A percentile compares a stretch with the other conserved stretches of the same genome.
phyloP scores from a whole-genome alignment of 768 basidiomycete genomes.

The Lactarius akahatsu region DNA sequence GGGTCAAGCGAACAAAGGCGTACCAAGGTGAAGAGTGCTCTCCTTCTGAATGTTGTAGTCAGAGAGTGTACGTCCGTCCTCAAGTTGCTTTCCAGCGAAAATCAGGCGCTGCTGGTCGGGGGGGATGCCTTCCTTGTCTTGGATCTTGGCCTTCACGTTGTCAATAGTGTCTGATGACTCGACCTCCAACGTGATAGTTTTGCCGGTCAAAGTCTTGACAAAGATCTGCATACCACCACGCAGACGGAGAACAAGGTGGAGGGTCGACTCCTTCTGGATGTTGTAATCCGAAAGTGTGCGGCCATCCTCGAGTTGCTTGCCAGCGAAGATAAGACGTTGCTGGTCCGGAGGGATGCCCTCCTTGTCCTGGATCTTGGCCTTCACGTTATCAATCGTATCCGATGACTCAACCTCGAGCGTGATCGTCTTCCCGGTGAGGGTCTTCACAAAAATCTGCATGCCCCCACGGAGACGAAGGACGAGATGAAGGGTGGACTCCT shows the following conservation, averaged over 20 bases:
- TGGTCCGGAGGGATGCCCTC: slow-evolving; percentile 29
- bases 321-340: slow-evolving; percentile 27
- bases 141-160: slow-evolving; percentile 28
- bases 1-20: background rate
- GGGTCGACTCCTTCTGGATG: slow-evolving; percentile 29
- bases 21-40: slow-evolving; percentile 29
- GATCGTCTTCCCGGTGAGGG: slow-evolving; percentile 28
- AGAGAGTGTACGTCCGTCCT: slow-evolving; percentile 28
- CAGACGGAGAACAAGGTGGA: slow-evolving; percentile 28
- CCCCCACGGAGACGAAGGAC: slow-evolving; percentile 29
- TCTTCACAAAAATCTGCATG: slow-evolving; percentile 30
- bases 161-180: slow-evolving; percentile 29
- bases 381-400: slow-evolving; percentile 29
- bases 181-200: slow-evolving; percentile 28
- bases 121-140: slow-evolving; percentile 28
- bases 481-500: slow-evolving; percentile 36
- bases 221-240: slow-evolving; percentile 29
- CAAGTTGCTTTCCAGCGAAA: slow-evolving; percentile 29
- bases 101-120: slow-evolving; percentile 29
- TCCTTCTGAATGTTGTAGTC: slow-evolving; percentile 29
- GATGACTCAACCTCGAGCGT: slow-evolving; percentile 28
- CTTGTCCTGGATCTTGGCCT: slow-evolving; percentile 29
- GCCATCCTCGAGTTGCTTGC: slow-evolving; percentile 27
- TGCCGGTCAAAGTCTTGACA: slow-evolving; percentile 26
- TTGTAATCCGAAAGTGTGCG: slow-evolving; percentile 28